phyloP scores from a whole-genome alignment of 1,284 basidiomycete species.

The Phellinidium pouzarii region DNA sequence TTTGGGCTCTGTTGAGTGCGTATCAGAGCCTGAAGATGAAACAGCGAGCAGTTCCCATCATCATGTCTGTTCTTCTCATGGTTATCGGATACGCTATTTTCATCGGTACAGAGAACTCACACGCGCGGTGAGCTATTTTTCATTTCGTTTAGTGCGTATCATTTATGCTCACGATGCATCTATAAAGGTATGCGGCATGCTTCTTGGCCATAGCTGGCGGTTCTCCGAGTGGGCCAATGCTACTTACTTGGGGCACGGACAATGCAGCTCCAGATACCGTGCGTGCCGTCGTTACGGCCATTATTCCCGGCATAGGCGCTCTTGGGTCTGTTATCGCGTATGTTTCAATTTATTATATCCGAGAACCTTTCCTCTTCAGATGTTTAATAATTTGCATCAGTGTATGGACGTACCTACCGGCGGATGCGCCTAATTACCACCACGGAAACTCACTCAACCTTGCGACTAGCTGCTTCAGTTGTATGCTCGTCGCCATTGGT shows the following conservation, averaged over 20 bases:
- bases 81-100: constrained; percentile 35
- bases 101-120: constrained; percentile 31
- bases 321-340: constrained; percentile 37
- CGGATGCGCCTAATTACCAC: constrained; percentile 36
- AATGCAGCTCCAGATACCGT: constrained; percentile 39
- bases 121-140: constrained; percentile 28
- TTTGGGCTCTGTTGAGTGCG: constrained; percentile 29
- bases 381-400: constrained; percentile 19
- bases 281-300: constrained; percentile 33
- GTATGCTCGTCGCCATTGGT: constrained; percentile 28
- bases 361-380: not conserved
- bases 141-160: not conserved
- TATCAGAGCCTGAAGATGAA: constrained; percentile 30
- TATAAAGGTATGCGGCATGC: constrained; percentile 35
- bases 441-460: constrained; percentile 40
- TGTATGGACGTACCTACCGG: constrained; percentile 36
- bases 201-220: constrained; percentile 34
- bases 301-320: constrained; percentile 35
- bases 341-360: constrained; percentile 18
- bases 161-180: not conserved
- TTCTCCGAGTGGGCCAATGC: constrained; percentile 30
- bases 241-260: constrained; percentile 35
- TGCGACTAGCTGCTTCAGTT: constrained; percentile 29
- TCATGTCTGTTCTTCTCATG: constrained; percentile 29
- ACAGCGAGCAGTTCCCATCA: constrained; percentile 29